Conservation (phyloP, 345 rosid species). For the Gossypium sturtianum region DNA sequence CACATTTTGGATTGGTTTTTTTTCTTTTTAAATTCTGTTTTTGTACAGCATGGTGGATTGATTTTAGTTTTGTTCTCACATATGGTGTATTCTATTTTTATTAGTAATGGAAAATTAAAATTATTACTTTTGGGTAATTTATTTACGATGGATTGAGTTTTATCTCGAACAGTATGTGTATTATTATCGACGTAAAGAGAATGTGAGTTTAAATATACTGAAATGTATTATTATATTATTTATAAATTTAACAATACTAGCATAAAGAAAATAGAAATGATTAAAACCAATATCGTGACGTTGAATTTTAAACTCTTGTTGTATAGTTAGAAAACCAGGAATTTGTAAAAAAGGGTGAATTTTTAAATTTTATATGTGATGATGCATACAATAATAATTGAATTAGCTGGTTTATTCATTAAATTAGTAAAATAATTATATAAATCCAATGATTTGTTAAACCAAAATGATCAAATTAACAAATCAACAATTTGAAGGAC, state of each 20-base stretch:
- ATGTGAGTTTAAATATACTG: rapidly evolving
- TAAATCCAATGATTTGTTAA: no score
- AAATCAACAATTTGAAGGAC: no score
- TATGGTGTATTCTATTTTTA: not conserved
- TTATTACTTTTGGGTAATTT: rapidly evolving
- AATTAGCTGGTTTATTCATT: no score
- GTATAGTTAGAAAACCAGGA: not conserved
- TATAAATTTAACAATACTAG: no score
- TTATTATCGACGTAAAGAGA: rapidly evolving
- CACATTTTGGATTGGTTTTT: not conserved
- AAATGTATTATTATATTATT: rapidly evolving
- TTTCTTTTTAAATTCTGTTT: not conserved
- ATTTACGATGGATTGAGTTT: no score
- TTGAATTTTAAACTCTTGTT: not conserved
- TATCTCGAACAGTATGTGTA: rapidly evolving
- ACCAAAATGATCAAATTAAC: no score
- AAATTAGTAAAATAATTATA: no score
- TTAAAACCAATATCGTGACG: no score
- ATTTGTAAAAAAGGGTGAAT: not conserved
- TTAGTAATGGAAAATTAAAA: not conserved
- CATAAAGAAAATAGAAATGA: no score
- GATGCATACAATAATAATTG: no score
- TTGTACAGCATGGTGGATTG: not conserved
- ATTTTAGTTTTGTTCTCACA: not conserved
- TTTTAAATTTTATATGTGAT: no score